These are phyloP conservation scores for Gossypium davidsonii DNA, from an alignment of 441 rosid species.

Conservation along the genomic window DNA sequence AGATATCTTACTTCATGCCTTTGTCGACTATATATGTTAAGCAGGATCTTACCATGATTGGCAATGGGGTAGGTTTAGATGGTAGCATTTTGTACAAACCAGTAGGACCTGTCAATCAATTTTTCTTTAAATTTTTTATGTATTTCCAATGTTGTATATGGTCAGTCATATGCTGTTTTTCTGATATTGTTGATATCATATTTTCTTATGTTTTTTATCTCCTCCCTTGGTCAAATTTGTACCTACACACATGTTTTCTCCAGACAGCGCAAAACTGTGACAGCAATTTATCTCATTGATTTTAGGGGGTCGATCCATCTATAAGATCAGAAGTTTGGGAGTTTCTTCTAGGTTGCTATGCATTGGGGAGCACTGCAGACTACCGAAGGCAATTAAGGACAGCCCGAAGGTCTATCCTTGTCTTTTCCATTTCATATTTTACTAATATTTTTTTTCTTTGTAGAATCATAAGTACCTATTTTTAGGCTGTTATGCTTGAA, in stretches of 20 bases:
- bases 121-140: background rate
- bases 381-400: constrained; percentile 61
- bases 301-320: constrained; percentile 87
- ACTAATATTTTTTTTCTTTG: background rate
- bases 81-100: background rate
- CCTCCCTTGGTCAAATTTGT: background rate
- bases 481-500: constrained; percentile 13
- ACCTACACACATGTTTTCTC: background rate
- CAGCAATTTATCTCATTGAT: constrained; percentile 25
- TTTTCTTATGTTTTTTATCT: background rate
- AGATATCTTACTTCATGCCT: background rate
- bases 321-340: constrained; percentile 97
- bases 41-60: background rate
- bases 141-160: background rate
- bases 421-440: constrained; percentile 14
- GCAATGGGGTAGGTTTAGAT: background rate
- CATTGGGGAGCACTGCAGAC: constrained; percentile 75
- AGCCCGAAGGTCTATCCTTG: constrained; percentile 62
- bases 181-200: background rate
- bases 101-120: background rate
- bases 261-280: background rate
- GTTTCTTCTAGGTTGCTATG: constrained; percentile 92
- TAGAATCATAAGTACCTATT: constrained; percentile 7
- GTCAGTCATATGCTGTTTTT: background rate
- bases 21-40: background rate